Evolutionary conservation across 805 yeast genomes (phyloP), one percentile per base, ranked within the genome.

Genomic region (Saccharomyces cerevisiae): DNA sequence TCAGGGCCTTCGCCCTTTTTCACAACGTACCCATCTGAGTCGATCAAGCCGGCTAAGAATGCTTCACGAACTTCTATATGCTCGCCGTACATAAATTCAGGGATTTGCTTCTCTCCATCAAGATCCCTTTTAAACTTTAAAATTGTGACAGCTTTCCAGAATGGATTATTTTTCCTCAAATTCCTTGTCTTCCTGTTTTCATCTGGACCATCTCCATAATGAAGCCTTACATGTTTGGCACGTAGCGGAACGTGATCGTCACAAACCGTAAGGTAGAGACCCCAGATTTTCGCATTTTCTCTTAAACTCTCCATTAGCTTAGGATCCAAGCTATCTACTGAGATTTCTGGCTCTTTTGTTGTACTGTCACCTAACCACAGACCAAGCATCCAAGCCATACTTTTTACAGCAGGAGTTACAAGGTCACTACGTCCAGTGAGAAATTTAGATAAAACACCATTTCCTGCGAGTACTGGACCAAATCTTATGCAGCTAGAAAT

Each of bases 41-140:
- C 80, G 55, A 76, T 63, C 30, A 77, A 58, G 56, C 79, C 80
- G 28, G 79, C 79, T 51, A 77, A 51, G 57, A 72, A 74, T 6
- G 67, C 62, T 65, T 77, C 80, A 53, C 81, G 71, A 30, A 75
- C 73, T n/a, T 61, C 67, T 31, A 75, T 55, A 31, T 69, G 61
- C 51, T 75, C 80, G 50, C 60, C 50, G 55, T 70, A 61, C 55
- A 76, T 63, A 36, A 59, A 63, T 4, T 53, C 36, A 29, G 79
- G 79, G 52, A 76, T 67, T 51, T 58, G 57, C 55, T 73, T 73
- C 22, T 58, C 59, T 14, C 62, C 62, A 47, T 59, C 57, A 6
- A 54, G 51, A 41, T 56, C 58, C 49, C 59, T 56, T 47, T 62
- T 61, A 46, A 66, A 62, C 22, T 64, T 66, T 47, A 63, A 53